These are phyloP conservation scores for Angomonas deanei DNA, from an alignment of 208 protist genomes.

Conservation along the genomic window DNA sequence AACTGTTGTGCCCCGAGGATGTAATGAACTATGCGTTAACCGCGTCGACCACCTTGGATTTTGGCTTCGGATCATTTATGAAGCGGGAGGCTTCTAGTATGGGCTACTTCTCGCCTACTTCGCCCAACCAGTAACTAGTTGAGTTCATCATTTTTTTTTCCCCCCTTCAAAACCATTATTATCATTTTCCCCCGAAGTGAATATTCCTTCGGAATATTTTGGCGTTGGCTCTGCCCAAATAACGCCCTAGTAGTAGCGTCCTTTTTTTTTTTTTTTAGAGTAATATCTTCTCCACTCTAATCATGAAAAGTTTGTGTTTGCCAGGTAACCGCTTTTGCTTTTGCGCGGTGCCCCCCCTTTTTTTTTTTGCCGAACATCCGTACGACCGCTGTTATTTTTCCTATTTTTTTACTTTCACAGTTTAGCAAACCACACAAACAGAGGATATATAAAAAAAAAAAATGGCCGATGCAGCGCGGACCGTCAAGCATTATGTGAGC, in stretches of 20 bases:
- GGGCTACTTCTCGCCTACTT: conserved; percentile 39
- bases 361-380: no score
- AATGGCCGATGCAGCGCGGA: conserved; percentile 66
- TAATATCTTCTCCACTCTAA: background rate
- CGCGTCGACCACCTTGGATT: conserved; percentile 8
- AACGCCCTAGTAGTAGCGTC: no score
- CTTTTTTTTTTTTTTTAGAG: conserved; percentile 3
- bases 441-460: background rate
- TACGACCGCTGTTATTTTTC: no score
- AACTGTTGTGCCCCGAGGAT: conserved; percentile 40
- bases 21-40: conserved; percentile 28
- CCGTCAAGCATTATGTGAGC: conserved; percentile 78
- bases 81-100: conserved; percentile 17
- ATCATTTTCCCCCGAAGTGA: conserved; percentile 3
- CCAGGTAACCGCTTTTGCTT: no score
- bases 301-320: no score
- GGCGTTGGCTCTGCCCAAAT: no score
- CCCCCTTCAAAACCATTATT: background rate
- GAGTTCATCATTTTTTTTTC: no score
- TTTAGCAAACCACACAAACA: background rate
- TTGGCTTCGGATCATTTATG: conserved; percentile 27
- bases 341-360: no score
- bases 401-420: background rate
- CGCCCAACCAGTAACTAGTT: no score
- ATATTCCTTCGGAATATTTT: no score